These are phyloP conservation scores for Penicillium ochrochloron DNA, from an alignment of 495 filamentous ascomycete genomes.

Conservation along the genomic window DNA sequence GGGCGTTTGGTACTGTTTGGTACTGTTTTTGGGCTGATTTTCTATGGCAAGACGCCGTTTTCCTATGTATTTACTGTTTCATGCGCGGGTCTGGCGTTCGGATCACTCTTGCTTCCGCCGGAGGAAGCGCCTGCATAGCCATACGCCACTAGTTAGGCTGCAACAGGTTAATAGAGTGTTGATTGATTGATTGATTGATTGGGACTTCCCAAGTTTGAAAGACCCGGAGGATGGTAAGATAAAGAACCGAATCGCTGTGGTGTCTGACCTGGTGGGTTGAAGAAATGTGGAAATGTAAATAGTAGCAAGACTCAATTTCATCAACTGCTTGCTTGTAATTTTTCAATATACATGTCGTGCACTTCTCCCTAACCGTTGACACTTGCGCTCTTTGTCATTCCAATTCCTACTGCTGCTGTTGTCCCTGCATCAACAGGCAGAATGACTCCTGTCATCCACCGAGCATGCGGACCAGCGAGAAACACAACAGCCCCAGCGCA, in stretches of 20 bases:
- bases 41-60: too few species aligned
- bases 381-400: constrained; percentile 34
- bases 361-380: constrained; percentile 22
- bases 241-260: constrained; percentile 25
- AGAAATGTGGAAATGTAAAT: neutral
- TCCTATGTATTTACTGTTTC: too few species aligned
- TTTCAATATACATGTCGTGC: neutral
- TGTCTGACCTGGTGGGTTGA: constrained; percentile 11
- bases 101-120: too few species aligned
- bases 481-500: constrained; percentile 43
- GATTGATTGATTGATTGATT: too few species aligned
- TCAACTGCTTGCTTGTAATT: too few species aligned
- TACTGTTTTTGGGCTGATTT: too few species aligned
- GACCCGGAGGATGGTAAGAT: constrained; percentile 26
- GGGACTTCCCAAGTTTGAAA: constrained; percentile 28
- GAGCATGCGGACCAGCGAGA: constrained; percentile 50
- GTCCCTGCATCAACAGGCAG: constrained; percentile 56
- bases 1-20: too few species aligned
- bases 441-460: constrained; percentile 55
- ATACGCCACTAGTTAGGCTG: too few species aligned
- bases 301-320: neutral
- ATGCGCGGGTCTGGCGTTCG: too few species aligned
- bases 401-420: constrained; percentile 42
- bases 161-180: too few species aligned
- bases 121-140: too few species aligned